Percentiles rank a stretch among this genome's conserved stretches.
These are phyloP conservation scores for Pestalotiopsis sp. DNA, from an alignment of 2,329 filamentous ascomycete genomes.

Conservation along the genomic window DNA sequence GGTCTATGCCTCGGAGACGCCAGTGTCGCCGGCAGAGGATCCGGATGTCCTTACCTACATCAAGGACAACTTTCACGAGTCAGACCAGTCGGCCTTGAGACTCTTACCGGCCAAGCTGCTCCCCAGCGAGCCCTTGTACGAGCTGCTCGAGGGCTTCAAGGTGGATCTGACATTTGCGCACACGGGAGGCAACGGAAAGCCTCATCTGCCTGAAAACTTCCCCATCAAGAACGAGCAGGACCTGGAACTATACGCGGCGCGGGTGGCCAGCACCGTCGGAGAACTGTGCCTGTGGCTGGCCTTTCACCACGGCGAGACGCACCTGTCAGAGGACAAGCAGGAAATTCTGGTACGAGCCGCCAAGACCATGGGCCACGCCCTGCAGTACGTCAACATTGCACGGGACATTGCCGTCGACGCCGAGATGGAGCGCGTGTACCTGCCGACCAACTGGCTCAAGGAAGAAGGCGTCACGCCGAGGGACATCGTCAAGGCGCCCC, in stretches of 20 bases:
- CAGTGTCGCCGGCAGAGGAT: constrained; percentile 24
- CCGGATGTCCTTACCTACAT: constrained; percentile 37
- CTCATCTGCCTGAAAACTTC: constrained; percentile 29
- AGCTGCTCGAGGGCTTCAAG: constrained; percentile 68
- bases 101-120: constrained; percentile 62
- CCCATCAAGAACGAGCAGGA: constrained; percentile 63
- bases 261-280: constrained; percentile 74
- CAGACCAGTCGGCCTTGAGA: constrained; percentile 55
- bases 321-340: constrained; percentile 31
- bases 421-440: constrained; percentile 66
- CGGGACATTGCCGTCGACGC: constrained; percentile 73
- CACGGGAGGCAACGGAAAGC: constrained; percentile 9
- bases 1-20: constrained; percentile 41
- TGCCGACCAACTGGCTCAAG: constrained; percentile 66
- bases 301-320: constrained; percentile 54
- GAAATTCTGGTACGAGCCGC: constrained; percentile 57
- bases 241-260: constrained; percentile 64
- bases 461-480: constrained; percentile 56
- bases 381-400: constrained; percentile 80
- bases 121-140: constrained; percentile 60
- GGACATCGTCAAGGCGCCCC: constrained; percentile 55
- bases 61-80: constrained; percentile 51
- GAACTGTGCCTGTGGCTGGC: constrained; percentile 69
- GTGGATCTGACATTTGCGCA: constrained; percentile 63
- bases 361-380: constrained; percentile 68